Evolutionary conservation across 2,329 filamentous ascomycete species (phyloP).

Genomic region (Penicillium glabrum): DNA sequence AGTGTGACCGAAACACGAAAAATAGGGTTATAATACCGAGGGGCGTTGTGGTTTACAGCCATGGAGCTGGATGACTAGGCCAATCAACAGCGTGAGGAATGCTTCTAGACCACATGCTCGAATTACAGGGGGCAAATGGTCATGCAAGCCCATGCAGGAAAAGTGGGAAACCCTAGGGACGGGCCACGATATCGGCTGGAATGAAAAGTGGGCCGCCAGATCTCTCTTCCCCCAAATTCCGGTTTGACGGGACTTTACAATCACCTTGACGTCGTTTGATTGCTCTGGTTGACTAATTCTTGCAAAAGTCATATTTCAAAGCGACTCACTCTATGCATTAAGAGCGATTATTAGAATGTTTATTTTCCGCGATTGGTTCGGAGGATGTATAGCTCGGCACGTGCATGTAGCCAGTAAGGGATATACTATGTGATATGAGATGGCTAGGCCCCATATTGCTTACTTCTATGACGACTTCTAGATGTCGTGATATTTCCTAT

Average conservation of each 20-base stretch:
- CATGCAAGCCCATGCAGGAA: slow-evolving; percentile 1
- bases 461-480: background rate
- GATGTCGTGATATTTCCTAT: background rate
- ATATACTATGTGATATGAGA: background rate
- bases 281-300: no score
- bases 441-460: background rate
- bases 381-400: no score
- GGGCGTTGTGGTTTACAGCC: background rate
- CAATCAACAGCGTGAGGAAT: background rate
- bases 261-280: no score
- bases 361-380: no score
- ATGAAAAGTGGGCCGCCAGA: slow-evolving; percentile 21
- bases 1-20: background rate
- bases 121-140: background rate
- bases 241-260: background rate
- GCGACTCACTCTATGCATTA: no score
- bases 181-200: slow-evolving; percentile 16
- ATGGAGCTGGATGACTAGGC: background rate
- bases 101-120: background rate
- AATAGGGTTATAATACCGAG: background rate
- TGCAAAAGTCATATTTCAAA: no score
- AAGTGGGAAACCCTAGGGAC: slow-evolving; percentile 12
- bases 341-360: no score
- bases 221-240: slow-evolving; percentile 1
- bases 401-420: background rate